A percentile compares a stretch with the other conserved stretches of the same genome.
phyloP scores from a whole-genome alignment of 2,329 filamentous ascomycete species.

The Dothideomycetes sp. region DNA sequence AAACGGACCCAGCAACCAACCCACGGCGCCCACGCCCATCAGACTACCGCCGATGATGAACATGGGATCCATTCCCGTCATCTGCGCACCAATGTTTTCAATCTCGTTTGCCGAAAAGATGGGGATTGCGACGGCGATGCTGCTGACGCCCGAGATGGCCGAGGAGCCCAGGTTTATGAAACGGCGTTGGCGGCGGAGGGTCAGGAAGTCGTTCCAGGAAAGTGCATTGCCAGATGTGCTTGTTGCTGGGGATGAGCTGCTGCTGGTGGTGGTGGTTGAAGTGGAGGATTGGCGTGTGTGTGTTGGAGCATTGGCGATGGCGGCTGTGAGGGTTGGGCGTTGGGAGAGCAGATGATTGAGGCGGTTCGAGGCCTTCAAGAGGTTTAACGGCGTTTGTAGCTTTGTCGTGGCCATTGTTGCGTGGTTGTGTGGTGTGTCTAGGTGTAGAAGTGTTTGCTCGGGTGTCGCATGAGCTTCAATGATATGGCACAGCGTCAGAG shows the following conservation, averaged over 20 bases:
- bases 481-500: too few relatives aligned
- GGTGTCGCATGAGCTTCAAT: too few relatives aligned
- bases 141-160: constrained; percentile 52
- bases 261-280: too few relatives aligned
- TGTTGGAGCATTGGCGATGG: too few relatives aligned
- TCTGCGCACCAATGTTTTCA: constrained; percentile 54
- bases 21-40: constrained; percentile 64
- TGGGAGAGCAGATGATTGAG: background rate
- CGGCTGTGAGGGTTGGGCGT: too few relatives aligned
- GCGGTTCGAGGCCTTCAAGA: constrained; percentile 3
- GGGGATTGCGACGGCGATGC: constrained; percentile 54
- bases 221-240: constrained; percentile 27
- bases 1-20: constrained; percentile 81
- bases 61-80: constrained; percentile 79
- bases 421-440: constrained; percentile 1
- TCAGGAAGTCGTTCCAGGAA: constrained; percentile 86
- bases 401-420: constrained; percentile 1
- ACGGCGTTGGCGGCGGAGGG: constrained; percentile 74
- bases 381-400: constrained; percentile 3
- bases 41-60: constrained; percentile 75
- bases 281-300: too few relatives aligned
- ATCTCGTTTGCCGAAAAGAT: constrained; percentile 62
- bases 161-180: constrained; percentile 75
- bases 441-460: too few relatives aligned
- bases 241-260: background rate